A percentile compares a stretch with the other conserved stretches of the same genome.
phyloP scores from a whole-genome alignment of 257 asterid genomes.

The Nicotiana tabacum region DNA sequence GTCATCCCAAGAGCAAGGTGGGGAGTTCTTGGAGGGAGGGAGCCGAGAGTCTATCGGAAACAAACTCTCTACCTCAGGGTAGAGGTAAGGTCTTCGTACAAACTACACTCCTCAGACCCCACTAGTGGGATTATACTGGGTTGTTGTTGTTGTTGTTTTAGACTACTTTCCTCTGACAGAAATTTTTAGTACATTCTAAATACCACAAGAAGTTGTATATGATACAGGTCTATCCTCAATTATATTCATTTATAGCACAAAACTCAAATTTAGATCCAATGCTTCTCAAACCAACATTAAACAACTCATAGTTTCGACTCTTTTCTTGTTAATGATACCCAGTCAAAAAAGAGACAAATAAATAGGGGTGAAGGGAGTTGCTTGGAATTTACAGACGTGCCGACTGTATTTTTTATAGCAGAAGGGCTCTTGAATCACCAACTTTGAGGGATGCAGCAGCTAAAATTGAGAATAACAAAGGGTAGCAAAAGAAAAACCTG shows the following conservation, averaged over 20 bases:
- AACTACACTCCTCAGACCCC: too few species aligned
- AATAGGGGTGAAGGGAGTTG: neutral
- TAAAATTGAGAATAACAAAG: constrained; percentile 1
- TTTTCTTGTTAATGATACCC: neutral
- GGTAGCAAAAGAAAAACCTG: constrained; percentile 41
- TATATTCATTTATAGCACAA: neutral
- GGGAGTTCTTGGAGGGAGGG: too few species aligned
- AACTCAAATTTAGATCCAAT: neutral
- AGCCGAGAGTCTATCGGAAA: too few species aligned
- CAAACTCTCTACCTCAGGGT: too few species aligned
- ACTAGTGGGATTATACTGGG: too few species aligned
- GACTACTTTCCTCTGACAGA: neutral
- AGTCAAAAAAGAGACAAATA: neutral
- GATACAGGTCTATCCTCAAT: neutral
- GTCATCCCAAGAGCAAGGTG: too few species aligned
- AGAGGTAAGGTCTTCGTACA: too few species aligned
- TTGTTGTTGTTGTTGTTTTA: too few species aligned
- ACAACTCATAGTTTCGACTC: neutral
- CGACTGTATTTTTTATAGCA: neutral
- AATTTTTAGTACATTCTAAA: neutral
- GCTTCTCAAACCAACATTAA: neutral
- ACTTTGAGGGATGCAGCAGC: neutral
- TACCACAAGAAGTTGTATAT: neutral
- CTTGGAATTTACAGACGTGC: neutral
- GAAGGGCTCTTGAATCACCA: neutral